A percentile compares a stretch with the other conserved stretches of the same genome.
phyloP scores from a whole-genome alignment of 768 basidiomycete genomes.

The Phlegmacium glaucopus region DNA sequence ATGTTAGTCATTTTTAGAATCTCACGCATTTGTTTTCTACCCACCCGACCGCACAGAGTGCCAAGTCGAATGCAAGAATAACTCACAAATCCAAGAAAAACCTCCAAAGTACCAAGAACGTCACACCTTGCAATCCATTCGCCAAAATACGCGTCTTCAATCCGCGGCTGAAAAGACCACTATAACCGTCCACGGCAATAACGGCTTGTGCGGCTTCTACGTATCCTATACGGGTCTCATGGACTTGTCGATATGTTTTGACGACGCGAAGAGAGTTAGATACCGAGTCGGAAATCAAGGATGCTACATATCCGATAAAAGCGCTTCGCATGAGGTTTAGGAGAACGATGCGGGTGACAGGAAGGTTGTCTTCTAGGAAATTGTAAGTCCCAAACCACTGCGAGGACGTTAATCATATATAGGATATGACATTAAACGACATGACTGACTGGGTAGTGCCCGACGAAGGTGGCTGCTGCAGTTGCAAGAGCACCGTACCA shows the following conservation, averaged over 20 bases:
- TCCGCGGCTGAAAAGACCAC: slow-evolving; percentile 84
- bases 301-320: slow-evolving; percentile 88
- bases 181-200: slow-evolving; percentile 69
- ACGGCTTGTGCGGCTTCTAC: slow-evolving; percentile 73
- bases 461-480: slow-evolving; percentile 91
- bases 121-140: slow-evolving; percentile 87
- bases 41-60: neutral
- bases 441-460: slow-evolving; percentile 72
- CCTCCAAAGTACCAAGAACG: slow-evolving; percentile 92
- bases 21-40: neutral
- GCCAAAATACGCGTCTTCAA: slow-evolving; percentile 86
- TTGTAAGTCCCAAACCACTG: slow-evolving; percentile 90
- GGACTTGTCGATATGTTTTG: slow-evolving; percentile 95
- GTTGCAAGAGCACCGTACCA: slow-evolving; percentile 95
- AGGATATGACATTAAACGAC: neutral
- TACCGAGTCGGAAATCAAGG: slow-evolving; percentile 78
- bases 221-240: slow-evolving; percentile 79
- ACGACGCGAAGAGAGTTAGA: slow-evolving; percentile 90
- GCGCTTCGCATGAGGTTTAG: slow-evolving; percentile 76
- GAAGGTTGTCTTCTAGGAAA: slow-evolving; percentile 63
- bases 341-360: slow-evolving; percentile 45
- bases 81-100: slow-evolving; percentile 86
- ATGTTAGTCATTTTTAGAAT: slow-evolving; percentile 1
- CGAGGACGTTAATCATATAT: slow-evolving; percentile 5
- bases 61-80: neutral